A percentile compares a stretch with the other conserved stretches of the same genome.
phyloP scores from a whole-genome alignment of 768 basidiomycete species.

The Mycena capillaripes region DNA sequence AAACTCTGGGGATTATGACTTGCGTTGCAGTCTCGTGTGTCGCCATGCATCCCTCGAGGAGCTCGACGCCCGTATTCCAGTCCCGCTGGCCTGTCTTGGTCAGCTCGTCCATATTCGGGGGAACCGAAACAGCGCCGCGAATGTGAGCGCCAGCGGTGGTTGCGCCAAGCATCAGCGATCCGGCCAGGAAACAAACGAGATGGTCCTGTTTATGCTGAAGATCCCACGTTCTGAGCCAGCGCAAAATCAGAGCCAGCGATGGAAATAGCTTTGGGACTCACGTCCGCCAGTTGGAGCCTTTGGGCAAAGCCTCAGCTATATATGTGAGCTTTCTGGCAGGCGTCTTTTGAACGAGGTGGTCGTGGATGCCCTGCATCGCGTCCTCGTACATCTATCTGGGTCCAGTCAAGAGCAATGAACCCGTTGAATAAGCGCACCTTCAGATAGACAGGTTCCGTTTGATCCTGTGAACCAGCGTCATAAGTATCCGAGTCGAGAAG shows the following conservation, averaged over 20 bases:
- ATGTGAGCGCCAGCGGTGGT: slow-evolving; percentile 60
- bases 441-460: slow-evolving; percentile 72
- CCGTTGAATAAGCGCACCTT: slow-evolving; percentile 51
- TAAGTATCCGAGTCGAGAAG: background rate
- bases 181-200: slow-evolving; percentile 86
- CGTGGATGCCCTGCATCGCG: slow-evolving; percentile 78
- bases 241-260: background rate
- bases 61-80: slow-evolving; percentile 73
- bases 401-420: background rate
- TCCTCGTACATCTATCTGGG: slow-evolving; percentile 76
- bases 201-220: slow-evolving; percentile 83
- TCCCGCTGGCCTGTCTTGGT: slow-evolving; percentile 66
- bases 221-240: slow-evolving; percentile 62
- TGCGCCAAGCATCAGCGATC: slow-evolving; percentile 81
- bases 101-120: slow-evolving; percentile 64
- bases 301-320: slow-evolving; percentile 75
- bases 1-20: background rate
- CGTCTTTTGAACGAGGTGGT: slow-evolving; percentile 69
- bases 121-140: slow-evolving; percentile 58
- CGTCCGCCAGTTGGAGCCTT: slow-evolving; percentile 41
- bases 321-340: slow-evolving; percentile 64
- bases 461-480: slow-evolving; percentile 52
- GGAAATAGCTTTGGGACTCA: slow-evolving; percentile 47
- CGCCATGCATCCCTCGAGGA: slow-evolving; percentile 79
- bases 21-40: slow-evolving; percentile 76